Evolutionary conservation across 192 early-diverging fungal species (phyloP), one percentile per base, ranked within the genome.

Genomic region (Lobulomyces angularis): DNA sequence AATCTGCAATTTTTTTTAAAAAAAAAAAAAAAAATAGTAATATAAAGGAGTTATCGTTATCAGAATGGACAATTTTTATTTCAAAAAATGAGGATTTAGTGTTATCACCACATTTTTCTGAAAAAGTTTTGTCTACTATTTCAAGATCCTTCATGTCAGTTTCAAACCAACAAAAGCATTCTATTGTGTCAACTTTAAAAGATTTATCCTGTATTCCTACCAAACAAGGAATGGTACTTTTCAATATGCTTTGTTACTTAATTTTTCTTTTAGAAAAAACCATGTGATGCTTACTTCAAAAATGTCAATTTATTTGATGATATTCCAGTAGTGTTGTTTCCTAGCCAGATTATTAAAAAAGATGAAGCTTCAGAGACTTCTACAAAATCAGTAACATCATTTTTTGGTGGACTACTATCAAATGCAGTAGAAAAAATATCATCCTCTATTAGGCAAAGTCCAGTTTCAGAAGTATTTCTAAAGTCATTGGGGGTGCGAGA

Each of bases 241-340:
- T 87, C 0, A 43, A 35, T 5, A n/a, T n/a, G n/a, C n/a, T n/a
- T n/a, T n/a, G n/a, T n/a, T n/a, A n/a, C n/a, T n/a, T n/a, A n/a
- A n/a, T n/a, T n/a, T n/a, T n/a, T n/a, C n/a, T n/a, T n/a, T n/a
- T n/a, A n/a, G n/a, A n/a, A n/a, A n/a, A n/a, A n/a, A n/a, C n/a
- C n/a, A n/a, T n/a, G n/a, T n/a, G 81, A 88, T 9, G 57, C 79
- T 0, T 93, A 93, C 47, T 88, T 90, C 55, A 56, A 55, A 14
- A 74, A 59, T 8, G 89, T 88, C 0, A 82, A 77, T 5, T 50
- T 93, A 1, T 90, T 93, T 61, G 72, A 71, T 11, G 86, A 90
- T 53, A 56, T 93, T 18, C 86, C 89, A 1, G 67, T 78, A 1
- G 64, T n/a, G n/a, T n/a, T n/a, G n/a, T n/a, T n/a, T n/a, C n/a